Evolutionary conservation across 345 rosid genomes (phyloP), one percentile per base, ranked within the genome.

Genomic region (Eucalyptus pumila): DNA sequence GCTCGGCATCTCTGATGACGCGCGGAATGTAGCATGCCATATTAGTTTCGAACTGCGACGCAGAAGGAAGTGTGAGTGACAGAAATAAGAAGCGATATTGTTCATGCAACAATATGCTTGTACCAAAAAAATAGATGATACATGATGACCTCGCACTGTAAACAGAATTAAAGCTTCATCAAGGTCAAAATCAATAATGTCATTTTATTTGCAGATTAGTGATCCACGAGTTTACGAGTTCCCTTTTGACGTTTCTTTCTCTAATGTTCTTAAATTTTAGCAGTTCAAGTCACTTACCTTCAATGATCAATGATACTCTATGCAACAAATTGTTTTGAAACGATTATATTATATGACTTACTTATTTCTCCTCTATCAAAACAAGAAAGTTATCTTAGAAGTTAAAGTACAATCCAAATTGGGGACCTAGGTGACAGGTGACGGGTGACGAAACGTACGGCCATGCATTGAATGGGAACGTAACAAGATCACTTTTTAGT

Each of bases 1-100:
- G 5, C 58, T 58, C 5, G 96, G 95, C 19, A 94, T 92, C 6
- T 89, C 95, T 1, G 48, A 48, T 9, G 96, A 95, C 90, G 96
- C 96, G 5, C 47, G 51, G 37, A 91, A 91, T 12, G 90, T 95
- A 12, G 95, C 95, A 2, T 87, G 88, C 6, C 93, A 93, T 87
- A 93, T 94, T 47, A 80, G 47, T 14, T 60, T 5, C 37, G 60
- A 48, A 40, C 42, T 86, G 24, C 52, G 17, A 49, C 7, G 47
- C 34, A 51, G 8, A 51, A 51, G 21, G 8, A n/a, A 27, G 26
- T 13, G 49, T 48, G 6, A 48, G 50, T 48, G 50, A 48, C 50
- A 48, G 50, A 48, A 48, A 11, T 48, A 48, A 48, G 49, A 48
- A 48, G 49, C 30, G 27, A 58, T 58, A 11, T 58, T 58, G 67